Evolutionary conservation across 2,329 filamentous ascomycete genomes (phyloP).

Genomic region (Plectosphaerella cucumerina): DNA sequence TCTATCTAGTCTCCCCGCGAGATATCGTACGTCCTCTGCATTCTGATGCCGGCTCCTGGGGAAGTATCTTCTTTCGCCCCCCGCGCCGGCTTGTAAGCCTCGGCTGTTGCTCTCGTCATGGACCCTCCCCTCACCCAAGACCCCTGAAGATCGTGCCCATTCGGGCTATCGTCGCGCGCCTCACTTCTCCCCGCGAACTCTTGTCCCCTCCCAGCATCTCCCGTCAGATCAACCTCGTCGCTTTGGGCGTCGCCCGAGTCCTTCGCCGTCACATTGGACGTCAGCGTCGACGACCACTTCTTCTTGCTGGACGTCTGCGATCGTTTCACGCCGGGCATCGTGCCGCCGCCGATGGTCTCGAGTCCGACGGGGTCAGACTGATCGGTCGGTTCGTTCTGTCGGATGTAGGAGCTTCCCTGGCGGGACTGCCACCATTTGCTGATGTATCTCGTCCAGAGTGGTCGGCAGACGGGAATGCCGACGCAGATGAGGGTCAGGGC

Average conservation of each 20-base stretch:
- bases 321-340: not conserved
- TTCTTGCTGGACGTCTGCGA: constrained; percentile 2
- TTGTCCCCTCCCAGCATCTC: not conserved
- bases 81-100: not conserved
- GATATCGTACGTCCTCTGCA: not conserved
- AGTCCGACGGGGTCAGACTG: not conserved
- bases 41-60: not conserved
- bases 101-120: not conserved
- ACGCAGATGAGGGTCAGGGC: constrained; percentile 15
- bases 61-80: not conserved
- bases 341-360: constrained; percentile 1
- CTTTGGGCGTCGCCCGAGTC: not conserved
- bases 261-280: not conserved
- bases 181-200: not conserved
- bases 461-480: constrained; percentile 15
- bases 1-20: not conserved
- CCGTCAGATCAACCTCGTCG: constrained; percentile 1
- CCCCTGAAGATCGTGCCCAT: not conserved
- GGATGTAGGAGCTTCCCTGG: not conserved
- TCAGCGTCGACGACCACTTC: not conserved
- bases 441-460: constrained; percentile 8
- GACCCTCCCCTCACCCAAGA: not conserved
- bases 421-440: constrained; percentile 3
- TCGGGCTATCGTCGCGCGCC: not conserved
- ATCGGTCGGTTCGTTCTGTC: not conserved